Evolutionary conservation across 805 yeast species (phyloP).

Genomic region (Ogataea nonfermentans): DNA sequence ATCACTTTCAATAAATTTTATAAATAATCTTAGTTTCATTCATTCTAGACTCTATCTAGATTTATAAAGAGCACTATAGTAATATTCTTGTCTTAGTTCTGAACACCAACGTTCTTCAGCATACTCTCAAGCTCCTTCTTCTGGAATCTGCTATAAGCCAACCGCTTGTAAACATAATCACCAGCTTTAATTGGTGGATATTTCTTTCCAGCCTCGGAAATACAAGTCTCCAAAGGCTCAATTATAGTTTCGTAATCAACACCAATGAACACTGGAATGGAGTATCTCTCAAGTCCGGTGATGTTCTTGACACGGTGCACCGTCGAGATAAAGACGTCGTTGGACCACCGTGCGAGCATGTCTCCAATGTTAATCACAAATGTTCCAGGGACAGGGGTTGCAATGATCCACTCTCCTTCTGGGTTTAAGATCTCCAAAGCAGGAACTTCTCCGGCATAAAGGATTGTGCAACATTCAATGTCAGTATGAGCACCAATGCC

Average conservation of each 20-base stretch:
- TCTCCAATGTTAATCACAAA: constrained; percentile 40
- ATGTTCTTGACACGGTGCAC: constrained; percentile 36
- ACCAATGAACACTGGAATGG: constrained; percentile 28
- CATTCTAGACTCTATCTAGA: neutral
- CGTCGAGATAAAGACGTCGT: constrained; percentile 36
- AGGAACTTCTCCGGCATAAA: constrained; percentile 32
- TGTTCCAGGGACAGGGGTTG: constrained; percentile 33
- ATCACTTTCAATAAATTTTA: too few relatives aligned
- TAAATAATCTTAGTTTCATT: too few relatives aligned
- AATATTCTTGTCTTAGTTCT: neutral
- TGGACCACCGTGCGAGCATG: constrained; percentile 34
- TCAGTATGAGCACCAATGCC: constrained; percentile 40
- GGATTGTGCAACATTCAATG: constrained; percentile 33
- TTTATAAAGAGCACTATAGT: neutral
- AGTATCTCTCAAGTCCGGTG: constrained; percentile 26
- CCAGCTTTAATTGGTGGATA: constrained; percentile 18
- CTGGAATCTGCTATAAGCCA: constrained; percentile 16
- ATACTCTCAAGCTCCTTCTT: constrained; percentile 7
- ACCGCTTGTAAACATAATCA: constrained; percentile 17
- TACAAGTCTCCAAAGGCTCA: constrained; percentile 25
- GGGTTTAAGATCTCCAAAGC: constrained; percentile 36
- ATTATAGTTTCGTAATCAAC: constrained; percentile 21
- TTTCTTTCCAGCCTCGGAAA: constrained; percentile 15
- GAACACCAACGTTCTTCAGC: constrained; percentile 15
- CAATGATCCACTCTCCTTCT: constrained; percentile 35